Evolutionary conservation across 2,329 filamentous ascomycete genomes (phyloP).

Genomic region (Fusarium sp.): DNA sequence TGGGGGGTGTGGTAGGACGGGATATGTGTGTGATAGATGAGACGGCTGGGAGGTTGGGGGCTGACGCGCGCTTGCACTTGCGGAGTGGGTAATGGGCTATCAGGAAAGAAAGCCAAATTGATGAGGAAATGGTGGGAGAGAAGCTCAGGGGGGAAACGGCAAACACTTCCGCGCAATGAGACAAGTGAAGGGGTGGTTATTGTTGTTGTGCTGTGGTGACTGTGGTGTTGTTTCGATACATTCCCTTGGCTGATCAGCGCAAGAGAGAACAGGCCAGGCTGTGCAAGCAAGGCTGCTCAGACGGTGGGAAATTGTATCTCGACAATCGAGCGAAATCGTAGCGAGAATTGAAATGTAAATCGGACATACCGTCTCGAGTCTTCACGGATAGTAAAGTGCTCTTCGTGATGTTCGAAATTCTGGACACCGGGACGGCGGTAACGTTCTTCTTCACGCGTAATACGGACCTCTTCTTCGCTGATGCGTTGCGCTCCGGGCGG

Average conservation of each 20-base stretch:
- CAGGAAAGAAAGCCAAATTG: constrained; percentile 23
- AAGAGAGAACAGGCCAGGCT: not conserved
- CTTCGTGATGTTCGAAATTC: constrained; percentile 43
- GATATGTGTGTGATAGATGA: constrained; percentile 27
- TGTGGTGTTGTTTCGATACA: constrained; percentile 11
- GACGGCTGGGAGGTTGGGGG: constrained; percentile 38
- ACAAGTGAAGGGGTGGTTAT: not conserved
- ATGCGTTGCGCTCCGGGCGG: constrained; percentile 69
- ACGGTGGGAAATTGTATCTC: constrained; percentile 1
- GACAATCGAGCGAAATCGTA: not conserved
- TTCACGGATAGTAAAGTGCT: constrained; percentile 53
- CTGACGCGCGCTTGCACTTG: constrained; percentile 39
- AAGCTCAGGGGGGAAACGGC: constrained; percentile 31
- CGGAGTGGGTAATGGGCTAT: constrained; percentile 34
- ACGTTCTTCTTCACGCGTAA: constrained; percentile 80
- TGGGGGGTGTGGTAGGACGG: constrained; percentile 17
- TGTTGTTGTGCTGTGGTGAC: constrained; percentile 22
- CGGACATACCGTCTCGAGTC: constrained; percentile 61
- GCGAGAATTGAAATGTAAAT: constrained; percentile 13
- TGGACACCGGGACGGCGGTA: constrained; percentile 75
- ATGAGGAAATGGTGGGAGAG: constrained; percentile 6
- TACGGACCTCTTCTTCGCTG: constrained; percentile 85
- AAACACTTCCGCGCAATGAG: constrained; percentile 24
- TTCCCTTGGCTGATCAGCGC: constrained; percentile 24
- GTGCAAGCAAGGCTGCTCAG: constrained; percentile 1